Base-by-base conservation (phyloP, 805 yeast species). In the Candida caryicola region DNA sequence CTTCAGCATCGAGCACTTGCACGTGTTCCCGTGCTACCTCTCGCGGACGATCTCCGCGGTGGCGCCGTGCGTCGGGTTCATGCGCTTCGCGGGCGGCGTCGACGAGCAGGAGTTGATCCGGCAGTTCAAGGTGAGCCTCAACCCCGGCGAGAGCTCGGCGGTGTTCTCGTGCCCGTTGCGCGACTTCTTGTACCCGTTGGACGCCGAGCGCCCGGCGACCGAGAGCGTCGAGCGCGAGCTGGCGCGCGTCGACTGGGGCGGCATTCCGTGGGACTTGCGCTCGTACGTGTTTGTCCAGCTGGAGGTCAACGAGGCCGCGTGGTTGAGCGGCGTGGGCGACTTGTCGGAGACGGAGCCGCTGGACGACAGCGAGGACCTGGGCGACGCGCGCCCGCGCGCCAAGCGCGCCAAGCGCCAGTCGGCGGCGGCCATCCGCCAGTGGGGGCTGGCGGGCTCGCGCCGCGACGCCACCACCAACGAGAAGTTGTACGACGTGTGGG, bases 11-110 rank as follows among this genome's bases (percentile, higher is more conserved):
- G 86, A 84, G 37, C 76, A 74, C 39, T 52, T 89, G 21, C 72
- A 75, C 29, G 68, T 71, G 7, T 54, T 90, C 49, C 97, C 98
- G 1, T 74, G 88, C 39, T 90, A 87, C 54, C 59, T 91, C 14
- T 84, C 95, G 5, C 70, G 95, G 43, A 87, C 95, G 3, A 76
- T 87, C 42, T 70, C 86, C 27, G 87, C 88, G 9, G 97, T 91
- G 3, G 71, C 82, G 33, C 98, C 98, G 1, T 76, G 89, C 46
- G 74, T 82, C 19, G 88, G 85, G 28, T 76, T 81, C 45, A 63
- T 85, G 52, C 74, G 72, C 37, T 60, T 71, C 61, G 60, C 17
- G 15, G 31, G 31, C 15, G 35, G 42, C 14, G 39, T 50, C 4
- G 40, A 47, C 15, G 56, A 55, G 9, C 29, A 43, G 2, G 58